phyloP scores from a whole-genome alignment of 2,329 filamentous ascomycete species.

The Fusarium sp. region DNA sequence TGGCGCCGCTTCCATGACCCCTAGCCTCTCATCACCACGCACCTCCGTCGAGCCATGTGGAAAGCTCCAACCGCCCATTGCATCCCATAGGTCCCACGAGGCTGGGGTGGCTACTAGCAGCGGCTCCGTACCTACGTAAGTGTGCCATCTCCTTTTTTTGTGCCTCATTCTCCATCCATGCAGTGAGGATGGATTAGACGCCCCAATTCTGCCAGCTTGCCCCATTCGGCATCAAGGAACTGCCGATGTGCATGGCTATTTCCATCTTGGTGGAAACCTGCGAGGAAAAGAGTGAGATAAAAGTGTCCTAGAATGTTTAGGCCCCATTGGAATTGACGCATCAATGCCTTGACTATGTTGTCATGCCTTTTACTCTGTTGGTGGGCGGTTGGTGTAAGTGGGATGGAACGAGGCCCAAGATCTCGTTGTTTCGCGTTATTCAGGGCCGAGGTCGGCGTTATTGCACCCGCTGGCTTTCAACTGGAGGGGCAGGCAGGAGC shows the following conservation, averaged over 20 bases:
- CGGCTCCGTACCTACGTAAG: slow-evolving; percentile 41
- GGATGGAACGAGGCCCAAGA: slow-evolving; percentile 8
- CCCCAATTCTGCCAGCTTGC: slow-evolving; percentile 15
- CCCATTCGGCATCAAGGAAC: slow-evolving; percentile 27
- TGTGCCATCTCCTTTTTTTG: slow-evolving; percentile 10
- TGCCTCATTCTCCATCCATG: slow-evolving; percentile 18
- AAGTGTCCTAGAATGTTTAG: not conserved
- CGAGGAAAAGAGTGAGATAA: not conserved
- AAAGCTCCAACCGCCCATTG: slow-evolving; percentile 7
- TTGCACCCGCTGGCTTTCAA: slow-evolving; percentile 21
- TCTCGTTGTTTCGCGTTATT: slow-evolving; percentile 42
- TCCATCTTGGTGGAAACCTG: not conserved
- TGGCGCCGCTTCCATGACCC: slow-evolving; percentile 19
- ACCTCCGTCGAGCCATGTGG: slow-evolving; percentile 37
- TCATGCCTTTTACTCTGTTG: not conserved
- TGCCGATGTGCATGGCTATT: slow-evolving; percentile 21
- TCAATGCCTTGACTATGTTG: not conserved
- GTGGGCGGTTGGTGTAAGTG: slow-evolving; percentile 15
- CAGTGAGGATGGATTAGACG: slow-evolving; percentile 11
- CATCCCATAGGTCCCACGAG: slow-evolving; percentile 34
- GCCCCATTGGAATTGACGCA: not conserved
- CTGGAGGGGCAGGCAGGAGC: slow-evolving; percentile 15
- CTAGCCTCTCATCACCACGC: slow-evolving; percentile 21
- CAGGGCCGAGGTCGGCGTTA: slow-evolving; percentile 39
- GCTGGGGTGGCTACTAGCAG: slow-evolving; percentile 37